Base-by-base conservation (phyloP, 306 rosid genomes). In the Coriaria nepalensis region DNA sequence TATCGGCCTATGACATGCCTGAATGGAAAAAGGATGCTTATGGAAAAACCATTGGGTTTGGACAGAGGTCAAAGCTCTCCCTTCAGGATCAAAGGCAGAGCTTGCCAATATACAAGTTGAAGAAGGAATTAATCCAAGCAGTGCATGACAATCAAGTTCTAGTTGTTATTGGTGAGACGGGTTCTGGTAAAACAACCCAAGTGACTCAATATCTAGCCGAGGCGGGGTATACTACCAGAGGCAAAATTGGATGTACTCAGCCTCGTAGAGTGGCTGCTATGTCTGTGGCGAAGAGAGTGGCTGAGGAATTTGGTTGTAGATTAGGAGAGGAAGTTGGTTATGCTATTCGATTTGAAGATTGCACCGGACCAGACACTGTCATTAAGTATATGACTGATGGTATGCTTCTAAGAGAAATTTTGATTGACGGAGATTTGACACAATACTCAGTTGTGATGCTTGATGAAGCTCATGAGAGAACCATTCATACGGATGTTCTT, bases 21-120 rank as follows among this genome's bases (percentile, higher is more conserved):
- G 93, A 81, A 56, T 85, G 93, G 95, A 85, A 85, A 84, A 85
- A 85, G 66, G 95, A 85, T 55, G 93, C 95, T 47, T 85, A 78
- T 67, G 95, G 95, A 39, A 85, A 85, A 59, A 73, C 92, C 12
- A 68, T 85, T 51, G 76, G 82, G 47, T 85, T 85, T 60, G 93
- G 93, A 59, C 93, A 85, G 70, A 75, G 86, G 65, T 85, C 93
- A 52, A 81, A 85, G 82, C 93, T 85, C 52, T 85, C 93, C 56
- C 66, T 85, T 56, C 93, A 81, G 68, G 95, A 82, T 43, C 83
- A 74, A 72, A 75, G 88, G 59, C 77, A 73, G 68, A 79, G 88
- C 63, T 70, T 82, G 55, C 96, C 96, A 57, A 79, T 82, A 59
- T 79, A 79, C 75, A 82, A 74, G 71, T 68, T 82, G 29, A 86